phyloP scores from a whole-genome alignment of 2,329 filamentous ascomycete species.

The Trichothecium roseum region DNA sequence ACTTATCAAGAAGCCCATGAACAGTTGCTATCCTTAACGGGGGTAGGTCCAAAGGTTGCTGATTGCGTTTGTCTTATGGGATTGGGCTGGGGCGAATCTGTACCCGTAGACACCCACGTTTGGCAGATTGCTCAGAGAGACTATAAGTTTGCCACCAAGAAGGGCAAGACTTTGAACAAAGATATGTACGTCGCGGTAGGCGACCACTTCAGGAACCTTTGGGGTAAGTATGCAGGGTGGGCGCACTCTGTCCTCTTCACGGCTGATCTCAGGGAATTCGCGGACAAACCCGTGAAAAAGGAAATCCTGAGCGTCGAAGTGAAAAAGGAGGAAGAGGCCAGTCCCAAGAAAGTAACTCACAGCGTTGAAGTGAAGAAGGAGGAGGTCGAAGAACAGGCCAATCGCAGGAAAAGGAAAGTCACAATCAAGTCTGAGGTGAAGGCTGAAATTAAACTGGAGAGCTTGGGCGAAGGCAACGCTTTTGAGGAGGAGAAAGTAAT shows the following conservation, averaged over 20 bases:
- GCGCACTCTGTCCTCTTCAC: conserved; percentile 96
- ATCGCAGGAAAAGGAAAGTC: conserved; percentile 7
- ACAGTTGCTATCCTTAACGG: conserved; percentile 66
- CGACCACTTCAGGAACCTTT: conserved; percentile 78
- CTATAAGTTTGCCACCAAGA: conserved; percentile 83
- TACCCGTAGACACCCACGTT: conserved; percentile 95
- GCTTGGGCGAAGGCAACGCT: conserved; percentile 11
- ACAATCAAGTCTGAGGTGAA: conserved; percentile 10
- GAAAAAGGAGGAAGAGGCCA: not conserved
- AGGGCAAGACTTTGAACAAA: conserved; percentile 78
- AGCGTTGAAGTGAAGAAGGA: conserved; percentile 15
- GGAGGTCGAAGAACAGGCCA: conserved; percentile 16
- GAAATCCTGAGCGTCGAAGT: not conserved
- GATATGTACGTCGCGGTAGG: conserved; percentile 82
- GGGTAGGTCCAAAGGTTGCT: conserved; percentile 92
- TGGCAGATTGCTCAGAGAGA: conserved; percentile 97
- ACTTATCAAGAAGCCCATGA: conserved; percentile 76
- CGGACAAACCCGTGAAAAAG: conserved; percentile 36
- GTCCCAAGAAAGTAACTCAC: not conserved
- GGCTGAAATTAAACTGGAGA: conserved; percentile 11
- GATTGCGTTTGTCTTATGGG: conserved; percentile 98
- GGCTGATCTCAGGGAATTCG: conserved; percentile 79
- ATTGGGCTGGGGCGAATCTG: conserved; percentile 86
- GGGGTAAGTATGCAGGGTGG: conserved; percentile 94
- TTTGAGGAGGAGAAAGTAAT: conserved; percentile 11